Percentiles rank a stretch among this genome's conserved stretches.
phyloP scores from a whole-genome alignment of 2,329 filamentous ascomycete genomes.

The Metarhizium rileyi region DNA sequence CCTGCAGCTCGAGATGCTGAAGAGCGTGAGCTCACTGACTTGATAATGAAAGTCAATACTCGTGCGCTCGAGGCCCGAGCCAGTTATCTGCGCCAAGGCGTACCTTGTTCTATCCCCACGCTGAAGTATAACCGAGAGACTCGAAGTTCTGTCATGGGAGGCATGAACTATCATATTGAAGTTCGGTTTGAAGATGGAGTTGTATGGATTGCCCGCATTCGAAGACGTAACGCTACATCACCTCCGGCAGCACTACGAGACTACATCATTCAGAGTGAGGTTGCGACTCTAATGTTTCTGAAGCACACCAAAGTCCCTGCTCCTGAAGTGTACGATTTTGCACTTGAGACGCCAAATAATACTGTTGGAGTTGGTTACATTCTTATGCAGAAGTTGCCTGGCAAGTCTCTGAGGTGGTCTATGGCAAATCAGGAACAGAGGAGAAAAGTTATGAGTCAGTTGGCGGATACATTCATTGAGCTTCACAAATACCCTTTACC shows the following conservation, averaged over 20 bases:
- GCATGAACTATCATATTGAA: constrained; percentile 34
- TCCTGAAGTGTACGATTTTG: constrained; percentile 28
- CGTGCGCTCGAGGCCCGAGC: constrained; percentile 26
- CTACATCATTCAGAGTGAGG: constrained; percentile 29
- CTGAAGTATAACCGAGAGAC: constrained; percentile 25
- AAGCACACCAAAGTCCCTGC: constrained; percentile 24
- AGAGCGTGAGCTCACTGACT: constrained; percentile 20
- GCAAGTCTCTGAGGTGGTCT: constrained; percentile 27
- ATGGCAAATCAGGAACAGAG: constrained; percentile 21
- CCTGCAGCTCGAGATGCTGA: constrained; percentile 23
- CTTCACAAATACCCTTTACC: constrained; percentile 26
- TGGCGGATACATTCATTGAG: constrained; percentile 29
- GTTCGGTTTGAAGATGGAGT: constrained; percentile 32
- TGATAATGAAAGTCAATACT: constrained; percentile 26
- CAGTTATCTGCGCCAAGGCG: constrained; percentile 23
- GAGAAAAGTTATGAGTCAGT: constrained; percentile 24
- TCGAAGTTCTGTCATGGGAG: constrained; percentile 30
- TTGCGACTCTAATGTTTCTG: constrained; percentile 31
- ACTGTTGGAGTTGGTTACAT: constrained; percentile 30
- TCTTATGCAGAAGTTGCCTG: constrained; percentile 31
- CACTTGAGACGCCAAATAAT: constrained; percentile 19
- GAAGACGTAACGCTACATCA: constrained; percentile 28
- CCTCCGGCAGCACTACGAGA: constrained; percentile 23
- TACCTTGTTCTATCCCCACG: constrained; percentile 24
- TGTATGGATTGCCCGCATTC: constrained; percentile 32